Evolutionary conservation across 495 filamentous ascomycete genomes (phyloP), one percentile per base, ranked within the genome.

Genomic region (Lindgomyces ingoldianus): DNA sequence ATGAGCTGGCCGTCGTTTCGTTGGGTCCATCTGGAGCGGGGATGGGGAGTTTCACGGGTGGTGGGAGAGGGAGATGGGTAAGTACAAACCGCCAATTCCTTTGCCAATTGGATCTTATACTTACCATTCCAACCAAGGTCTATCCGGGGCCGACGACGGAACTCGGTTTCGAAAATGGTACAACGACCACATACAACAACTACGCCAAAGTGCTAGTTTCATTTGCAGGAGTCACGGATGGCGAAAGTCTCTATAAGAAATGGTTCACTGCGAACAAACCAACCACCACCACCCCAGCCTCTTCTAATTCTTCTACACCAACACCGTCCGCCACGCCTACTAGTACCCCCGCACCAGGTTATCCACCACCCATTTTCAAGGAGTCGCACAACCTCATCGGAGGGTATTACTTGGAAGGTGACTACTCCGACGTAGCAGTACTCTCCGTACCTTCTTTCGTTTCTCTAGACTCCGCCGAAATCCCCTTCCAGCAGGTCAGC

Each of bases 351-450:
- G 65, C 76, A 10, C 71, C 70, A 10, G 83, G 83, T 9, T 85
- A 84, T 64, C 83, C 83, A 10, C 64, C 74, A 9, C 78, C 82
- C 0, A 71, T 84, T 3, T 72, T 81, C 18, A 48, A 55, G 4
- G 63, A 67, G 33, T 68, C 67, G 1, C 77, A 81, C 52, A 74
- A 75, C 33, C 64, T 77, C 24, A 80, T 70, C 48, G 67, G 62
- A 3, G 83, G 83, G 21, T 83, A 84, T 59, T 84, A 75, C 65
- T 65, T 79, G 0, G 77, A 74, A 16, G 73, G 73, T 3, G 76
- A 74, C 14, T 80, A 79, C 47, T 74, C 78, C 36, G 76, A 81
- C 49, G 74, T 79, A 16, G 78, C 78, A 4, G 78, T 81, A 4
- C 69, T 80, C 3, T 70, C 68, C 0, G 71, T 78, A n/a, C 72